These are phyloP conservation scores for Debaryomyces singareniensis DNA, from an alignment of 1,139 yeast genomes.

Conservation along the genomic window DNA sequence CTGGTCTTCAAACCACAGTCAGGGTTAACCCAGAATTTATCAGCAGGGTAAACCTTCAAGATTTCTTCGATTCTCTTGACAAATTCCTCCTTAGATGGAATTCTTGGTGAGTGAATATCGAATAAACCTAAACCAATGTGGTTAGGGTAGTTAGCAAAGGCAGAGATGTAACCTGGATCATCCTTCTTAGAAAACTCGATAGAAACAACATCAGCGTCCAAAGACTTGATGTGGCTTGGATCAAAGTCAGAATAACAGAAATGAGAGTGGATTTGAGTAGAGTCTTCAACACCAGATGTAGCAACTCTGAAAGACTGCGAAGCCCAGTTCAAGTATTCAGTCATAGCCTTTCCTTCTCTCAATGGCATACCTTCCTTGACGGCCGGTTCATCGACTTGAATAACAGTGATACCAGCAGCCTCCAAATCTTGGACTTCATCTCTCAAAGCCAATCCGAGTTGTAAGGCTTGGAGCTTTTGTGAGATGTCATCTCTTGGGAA, in stretches of 20 bases:
- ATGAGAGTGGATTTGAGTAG: slow-evolving; percentile 98
- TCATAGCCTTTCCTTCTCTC: slow-evolving; percentile 95
- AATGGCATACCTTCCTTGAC: slow-evolving; percentile 99
- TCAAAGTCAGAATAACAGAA: slow-evolving; percentile 99
- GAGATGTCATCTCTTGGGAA: slow-evolving; percentile 99
- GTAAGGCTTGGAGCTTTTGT: slow-evolving; percentile 91
- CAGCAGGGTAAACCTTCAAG: slow-evolving; percentile 94
- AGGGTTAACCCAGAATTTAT: slow-evolving; percentile 99
- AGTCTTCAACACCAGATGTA: slow-evolving; percentile 93
- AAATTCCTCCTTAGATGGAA: slow-evolving; percentile 96
- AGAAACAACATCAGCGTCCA: slow-evolving; percentile 98
- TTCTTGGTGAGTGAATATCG: slow-evolving; percentile 99
- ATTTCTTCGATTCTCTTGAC: slow-evolving; percentile 89
- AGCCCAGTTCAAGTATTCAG: slow-evolving; percentile 97
- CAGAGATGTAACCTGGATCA: slow-evolving; percentile 95
- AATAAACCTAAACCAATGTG: slow-evolving; percentile 99
- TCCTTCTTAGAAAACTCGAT: slow-evolving; percentile 99
- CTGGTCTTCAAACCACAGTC: slow-evolving; percentile 99
- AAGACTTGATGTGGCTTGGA: slow-evolving; percentile 98
- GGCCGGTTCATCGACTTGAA: slow-evolving; percentile 99
- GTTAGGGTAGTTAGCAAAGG: slow-evolving; percentile 97
- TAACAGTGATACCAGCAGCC: slow-evolving; percentile 95
- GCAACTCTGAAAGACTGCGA: slow-evolving; percentile 99
- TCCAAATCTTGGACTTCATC: slow-evolving; percentile 98
- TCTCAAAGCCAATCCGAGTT: slow-evolving; percentile 95